A percentile compares a stretch with the other conserved stretches of the same genome.
These are phyloP conservation scores for Cladochytrium replicatum DNA, from an alignment of 192 early-diverging fungal genomes.

Conservation along the genomic window DNA sequence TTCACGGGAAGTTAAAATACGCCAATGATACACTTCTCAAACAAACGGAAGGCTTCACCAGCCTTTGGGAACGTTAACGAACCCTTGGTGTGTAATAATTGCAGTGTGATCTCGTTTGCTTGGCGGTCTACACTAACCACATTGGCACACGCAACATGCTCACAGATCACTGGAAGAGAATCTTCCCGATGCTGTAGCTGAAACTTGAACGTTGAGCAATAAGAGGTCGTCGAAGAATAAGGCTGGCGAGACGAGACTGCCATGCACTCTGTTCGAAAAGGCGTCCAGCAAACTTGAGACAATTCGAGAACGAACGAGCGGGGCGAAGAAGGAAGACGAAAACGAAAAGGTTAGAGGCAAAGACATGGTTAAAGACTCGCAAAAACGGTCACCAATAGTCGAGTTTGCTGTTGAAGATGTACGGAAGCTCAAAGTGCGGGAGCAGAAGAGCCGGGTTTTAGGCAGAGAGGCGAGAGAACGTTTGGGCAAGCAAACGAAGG, in stretches of 20 bases:
- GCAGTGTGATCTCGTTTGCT: neutral
- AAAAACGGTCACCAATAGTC: constrained; percentile 68
- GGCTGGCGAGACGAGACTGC: too few relatives aligned
- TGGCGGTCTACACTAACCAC: constrained; percentile 1
- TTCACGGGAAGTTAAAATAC: constrained; percentile 5
- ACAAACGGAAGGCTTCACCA: constrained; percentile 9
- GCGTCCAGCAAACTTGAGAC: too few relatives aligned
- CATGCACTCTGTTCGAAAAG: constrained; percentile 12
- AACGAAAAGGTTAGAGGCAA: neutral
- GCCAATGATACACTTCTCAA: neutral
- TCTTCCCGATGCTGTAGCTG: constrained; percentile 2
- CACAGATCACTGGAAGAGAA: constrained; percentile 5
- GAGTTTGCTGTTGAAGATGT: constrained; percentile 91
- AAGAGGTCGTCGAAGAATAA: constrained; percentile 20
- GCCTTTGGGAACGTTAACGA: constrained; percentile 3
- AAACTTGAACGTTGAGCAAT: constrained; percentile 1
- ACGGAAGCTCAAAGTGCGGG: constrained; percentile 51
- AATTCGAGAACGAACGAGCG: too few relatives aligned
- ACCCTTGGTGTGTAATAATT: constrained; percentile 1
- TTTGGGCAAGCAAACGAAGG: too few relatives aligned
- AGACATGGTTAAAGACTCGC: constrained; percentile 9
- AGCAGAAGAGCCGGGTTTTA: constrained; percentile 1
- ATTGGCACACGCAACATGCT: constrained; percentile 14
- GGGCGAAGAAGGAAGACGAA: neutral
- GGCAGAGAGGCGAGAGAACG: neutral